phyloP scores from a whole-genome alignment of 73 alveolate species.

The Paramecium sexaurelia region DNA sequence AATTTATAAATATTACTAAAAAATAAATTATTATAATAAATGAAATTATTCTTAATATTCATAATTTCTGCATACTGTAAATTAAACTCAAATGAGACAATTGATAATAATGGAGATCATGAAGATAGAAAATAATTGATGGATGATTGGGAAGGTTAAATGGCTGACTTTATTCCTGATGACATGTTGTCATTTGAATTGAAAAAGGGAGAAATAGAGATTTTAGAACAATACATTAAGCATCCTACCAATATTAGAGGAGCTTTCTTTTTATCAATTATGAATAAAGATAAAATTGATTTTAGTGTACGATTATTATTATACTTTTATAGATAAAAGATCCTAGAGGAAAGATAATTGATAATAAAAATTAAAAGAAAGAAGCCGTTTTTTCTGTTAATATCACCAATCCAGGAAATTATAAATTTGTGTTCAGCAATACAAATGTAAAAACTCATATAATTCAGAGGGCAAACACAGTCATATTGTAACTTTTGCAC shows the following conservation, averaged over 20 bases:
- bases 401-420: slow-evolving; percentile 50
- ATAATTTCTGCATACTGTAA: background rate
- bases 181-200: slow-evolving; percentile 60
- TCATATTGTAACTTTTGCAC: slow-evolving; percentile 57
- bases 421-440: slow-evolving; percentile 60
- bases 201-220: slow-evolving; percentile 59
- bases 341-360: slow-evolving; percentile 41
- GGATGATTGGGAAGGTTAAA: slow-evolving; percentile 66
- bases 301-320: slow-evolving; percentile 7
- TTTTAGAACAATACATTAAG: slow-evolving; percentile 19
- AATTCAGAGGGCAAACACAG: slow-evolving; percentile 44
- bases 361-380: slow-evolving; percentile 5
- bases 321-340: slow-evolving; percentile 14
- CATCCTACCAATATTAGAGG: slow-evolving; percentile 67
- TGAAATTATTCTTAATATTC: background rate
- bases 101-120: background rate
- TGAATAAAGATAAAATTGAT: slow-evolving; percentile 55
- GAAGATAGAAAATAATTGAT: slow-evolving; percentile 5
- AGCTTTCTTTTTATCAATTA: slow-evolving; percentile 52
- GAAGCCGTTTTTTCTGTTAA: slow-evolving; percentile 63
- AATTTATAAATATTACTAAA: background rate
- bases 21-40: background rate
- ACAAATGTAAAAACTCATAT: slow-evolving; percentile 11
- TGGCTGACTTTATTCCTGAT: slow-evolving; percentile 66
- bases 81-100: background rate